Evolutionary conservation across 306 rosid genomes (phyloP), one percentile per base, ranked within the genome.

Genomic region (Fragaria nilgerrensis): DNA sequence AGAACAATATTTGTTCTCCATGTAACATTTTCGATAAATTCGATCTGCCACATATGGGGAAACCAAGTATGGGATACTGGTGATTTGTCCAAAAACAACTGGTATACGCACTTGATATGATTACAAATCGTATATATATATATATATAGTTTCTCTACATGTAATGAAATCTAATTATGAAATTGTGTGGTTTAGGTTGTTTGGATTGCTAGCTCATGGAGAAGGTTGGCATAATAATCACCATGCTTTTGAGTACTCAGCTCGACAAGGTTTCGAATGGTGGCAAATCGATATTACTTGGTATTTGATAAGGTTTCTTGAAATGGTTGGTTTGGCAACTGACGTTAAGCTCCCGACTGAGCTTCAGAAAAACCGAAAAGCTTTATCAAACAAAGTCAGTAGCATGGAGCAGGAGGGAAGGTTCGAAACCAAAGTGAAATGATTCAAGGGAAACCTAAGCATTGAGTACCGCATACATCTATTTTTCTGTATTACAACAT

Each of bases 161-260:
- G 52, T 47, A 12, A 47, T 47, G 52, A 12, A 13, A 3, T 47
- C 52, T 47, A 1, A 45, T 47, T 2, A 47, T 43, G 34, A 7
- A 1, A 41, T 3, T 47, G 52, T 12, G 52, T 13, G 0, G 17
- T 47, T 3, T 12, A 93, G 97, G 98, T 89, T 88, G 90, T 92
- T 91, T 83, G 96, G 91, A 2, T 44, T 93, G 77, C 89, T 93
- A 74, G 89, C 97, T 69, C 90, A 88, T 84, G 98, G 98, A 39
- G 96, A 91, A 67, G 98, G 98, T 59, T 93, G 97, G 97, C 98
- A 93, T 65, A 93, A 93, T 71, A 93, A 91, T 53, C 98, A 93
- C 82, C 98, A 93, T 55, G 98, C 98, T 7, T 93, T 93, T 72
- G 98, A 93, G 84, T 89, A 72, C 82, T 93, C 98, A n/a, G 97